Evolutionary conservation across 73 alveolate species (phyloP), one percentile per base, ranked within the genome.

Genomic region (Durusdinium trenchii): DNA sequence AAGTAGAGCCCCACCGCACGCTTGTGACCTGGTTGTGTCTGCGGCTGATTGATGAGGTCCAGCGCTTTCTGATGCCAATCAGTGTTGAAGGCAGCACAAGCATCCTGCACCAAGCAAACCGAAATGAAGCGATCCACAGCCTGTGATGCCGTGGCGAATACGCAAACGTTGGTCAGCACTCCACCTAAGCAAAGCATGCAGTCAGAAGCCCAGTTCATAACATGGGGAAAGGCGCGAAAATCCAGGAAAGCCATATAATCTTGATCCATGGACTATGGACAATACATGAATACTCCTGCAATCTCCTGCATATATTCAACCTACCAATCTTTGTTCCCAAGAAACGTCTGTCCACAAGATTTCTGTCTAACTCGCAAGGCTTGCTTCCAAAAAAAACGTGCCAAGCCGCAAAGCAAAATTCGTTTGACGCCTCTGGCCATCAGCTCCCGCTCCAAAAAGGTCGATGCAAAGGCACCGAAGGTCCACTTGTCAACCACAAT

Each of bases 391-490:
- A n/a, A n/a, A n/a, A n/a, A n/a, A n/a, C 50, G 47, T 0, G 42
- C 54, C 73, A 18, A 78, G 90, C 61, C 45, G 60, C 73, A n/a
- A n/a, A 52, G 61, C 98, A 91, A 91, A 57, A 91, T 91, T 42
- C 98, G 98, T 40, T 35, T 46, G 46, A 91, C 98, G 57, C 98
- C 98, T 45, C 60, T 10, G 18, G 75, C 78, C 71, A 76, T 76
- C 62, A 91, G 98, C 78, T 91, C 98, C 45, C 90, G 57, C 85
- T 91, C 98, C 98, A 91, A 47, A 76, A 48, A 81, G 75, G 98
- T 91, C 57, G 98, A 91, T 69, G 98, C 98, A 38, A 91, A 91
- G 98, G 98, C 98, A 57, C 98, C 98, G 35, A 47, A 91, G 35
- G 98, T 91, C 98, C 98, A 69, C 90, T 67, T 91, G 90, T 67